Evolutionary conservation across 768 basidiomycete genomes (phyloP), one percentile per base, ranked within the genome.

Genomic region (Udeniomyces megalosporus): DNA sequence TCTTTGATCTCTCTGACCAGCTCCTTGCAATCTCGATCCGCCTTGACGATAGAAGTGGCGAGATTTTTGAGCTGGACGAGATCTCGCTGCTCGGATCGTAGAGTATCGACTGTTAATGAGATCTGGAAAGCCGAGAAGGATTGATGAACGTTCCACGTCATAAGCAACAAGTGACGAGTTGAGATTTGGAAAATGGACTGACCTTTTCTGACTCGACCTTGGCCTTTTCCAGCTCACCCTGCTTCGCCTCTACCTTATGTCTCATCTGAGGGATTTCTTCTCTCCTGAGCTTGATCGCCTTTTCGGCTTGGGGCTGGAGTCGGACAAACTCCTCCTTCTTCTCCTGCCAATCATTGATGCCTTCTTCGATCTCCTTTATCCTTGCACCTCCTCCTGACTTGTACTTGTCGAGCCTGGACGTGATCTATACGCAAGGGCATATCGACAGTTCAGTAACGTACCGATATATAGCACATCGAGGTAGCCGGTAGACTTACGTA

Each of bases 141-240:
- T n/a, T n/a, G n/a, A n/a, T n/a, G n/a, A n/a, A n/a, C n/a, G n/a
- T n/a, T n/a, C n/a, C n/a, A n/a, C n/a, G n/a, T n/a, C n/a, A n/a
- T n/a, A n/a, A n/a, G n/a, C n/a, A n/a, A n/a, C n/a, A n/a, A n/a
- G n/a, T n/a, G n/a, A n/a, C n/a, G n/a, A n/a, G n/a, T n/a, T n/a
- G n/a, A n/a, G n/a, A n/a, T n/a, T n/a, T n/a, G 38, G 22, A 58
- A 47, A 20, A 50, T 42, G 17, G 14, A 65, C 76, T 50, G 58
- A 86, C 88, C 76, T 82, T 78, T 67, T 90, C 84, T 0, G 83
- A 84, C 49, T 74, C 70, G 14, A 71, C 71, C 46, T 76, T 78
- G 15, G 82, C 76, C 2, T 73, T 71, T 3, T 84, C 60, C 24
- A 32, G 26, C 10, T 22, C 34, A 2, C 22, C 22, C 34, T 55